A percentile compares a stretch with the other conserved stretches of the same genome.
phyloP scores from a whole-genome alignment of 139 green algal genomes.

The Diplosphaera chodatii region DNA sequence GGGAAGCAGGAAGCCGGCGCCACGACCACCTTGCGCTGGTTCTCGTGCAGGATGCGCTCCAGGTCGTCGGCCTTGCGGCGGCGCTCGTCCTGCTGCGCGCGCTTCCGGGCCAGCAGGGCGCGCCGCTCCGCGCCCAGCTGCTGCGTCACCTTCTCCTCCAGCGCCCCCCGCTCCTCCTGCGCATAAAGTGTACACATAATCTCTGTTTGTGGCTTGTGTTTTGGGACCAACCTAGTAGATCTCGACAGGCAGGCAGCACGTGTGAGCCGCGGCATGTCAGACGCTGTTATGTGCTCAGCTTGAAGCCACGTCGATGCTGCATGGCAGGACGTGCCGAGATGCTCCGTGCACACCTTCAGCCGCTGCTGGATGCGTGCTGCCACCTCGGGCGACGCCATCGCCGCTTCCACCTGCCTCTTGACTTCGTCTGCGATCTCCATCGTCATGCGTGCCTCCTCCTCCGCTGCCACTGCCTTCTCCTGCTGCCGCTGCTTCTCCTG shows the following conservation, averaged over 20 bases:
- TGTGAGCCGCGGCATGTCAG: no score
- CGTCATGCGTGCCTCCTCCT: slow-evolving; percentile 29
- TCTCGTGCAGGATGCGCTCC: slow-evolving; percentile 35
- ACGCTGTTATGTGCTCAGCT: no score
- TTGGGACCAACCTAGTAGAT: no score
- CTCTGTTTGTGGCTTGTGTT: no score
- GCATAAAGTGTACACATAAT: no score
- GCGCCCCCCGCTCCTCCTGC: no score
- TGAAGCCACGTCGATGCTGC: no score
- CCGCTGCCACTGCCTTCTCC: slow-evolving; percentile 6
- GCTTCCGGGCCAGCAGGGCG: slow-evolving; percentile 33
- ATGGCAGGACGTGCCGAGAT: no score
- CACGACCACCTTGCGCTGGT: slow-evolving; percentile 32
- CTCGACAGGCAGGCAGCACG: no score
- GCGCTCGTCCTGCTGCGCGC: slow-evolving; percentile 33
- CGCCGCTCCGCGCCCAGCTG: slow-evolving; percentile 30
- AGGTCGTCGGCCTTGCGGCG: slow-evolving; percentile 30
- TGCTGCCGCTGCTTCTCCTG: slow-evolving; percentile 15
- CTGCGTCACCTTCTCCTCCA: slow-evolving; percentile 33
- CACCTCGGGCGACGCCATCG: slow-evolving; percentile 18
- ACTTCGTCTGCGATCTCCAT: slow-evolving; percentile 21
- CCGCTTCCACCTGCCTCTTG: slow-evolving; percentile 15
- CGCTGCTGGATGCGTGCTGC: slow-evolving; percentile 16
- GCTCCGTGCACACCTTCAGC: slow-evolving; percentile 9
- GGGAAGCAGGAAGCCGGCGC: no score